These are phyloP conservation scores for Thecaphora frezii DNA, from an alignment of 1,284 basidiomycete species.

Conservation along the genomic window DNA sequence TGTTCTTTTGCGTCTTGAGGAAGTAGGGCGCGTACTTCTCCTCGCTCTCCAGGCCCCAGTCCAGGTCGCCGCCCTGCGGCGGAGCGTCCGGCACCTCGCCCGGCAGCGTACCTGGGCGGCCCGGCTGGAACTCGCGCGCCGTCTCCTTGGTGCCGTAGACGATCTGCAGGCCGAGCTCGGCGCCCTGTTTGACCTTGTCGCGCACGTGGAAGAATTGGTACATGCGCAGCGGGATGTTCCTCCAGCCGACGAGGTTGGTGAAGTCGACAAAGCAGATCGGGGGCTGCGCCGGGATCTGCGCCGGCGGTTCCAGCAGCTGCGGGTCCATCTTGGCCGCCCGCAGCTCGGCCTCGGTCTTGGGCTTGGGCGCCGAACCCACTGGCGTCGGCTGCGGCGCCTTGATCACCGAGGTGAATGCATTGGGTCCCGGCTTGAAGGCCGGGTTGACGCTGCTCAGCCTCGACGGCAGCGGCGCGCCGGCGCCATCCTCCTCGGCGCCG, in stretches of 20 bases:
- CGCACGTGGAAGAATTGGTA: slow-evolving; percentile 90
- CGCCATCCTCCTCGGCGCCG: slow-evolving; percentile 29
- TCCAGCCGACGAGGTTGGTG: slow-evolving; percentile 80
- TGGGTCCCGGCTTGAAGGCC: background rate
- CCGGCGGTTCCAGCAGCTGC: slow-evolving; percentile 63
- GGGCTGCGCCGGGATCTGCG: slow-evolving; percentile 72
- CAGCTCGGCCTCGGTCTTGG: slow-evolving; percentile 26
- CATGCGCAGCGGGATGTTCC: slow-evolving; percentile 84
- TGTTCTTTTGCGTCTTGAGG: slow-evolving; percentile 67
- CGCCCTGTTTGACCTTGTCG: slow-evolving; percentile 74
- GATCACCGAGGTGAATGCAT: background rate
- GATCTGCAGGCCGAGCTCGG: slow-evolving; percentile 77
- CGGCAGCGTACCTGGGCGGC: slow-evolving; percentile 12
- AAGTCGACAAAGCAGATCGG: slow-evolving; percentile 86
- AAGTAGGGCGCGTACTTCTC: slow-evolving; percentile 70
- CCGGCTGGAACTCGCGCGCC: slow-evolving; percentile 67
- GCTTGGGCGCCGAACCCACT: slow-evolving; percentile 31
- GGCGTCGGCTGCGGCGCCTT: slow-evolving; percentile 20
- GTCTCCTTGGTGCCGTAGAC: slow-evolving; percentile 64
- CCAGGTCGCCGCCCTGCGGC: slow-evolving; percentile 66
- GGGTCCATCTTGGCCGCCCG: slow-evolving; percentile 43
- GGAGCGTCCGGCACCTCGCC: slow-evolving; percentile 25
- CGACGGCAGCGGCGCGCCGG: slow-evolving; percentile 30
- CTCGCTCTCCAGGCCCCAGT: slow-evolving; percentile 74
- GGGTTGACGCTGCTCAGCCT: slow-evolving; percentile 14